Conservation (phyloP, 2,329 filamentous ascomycete genomes). For the Bipolaris cookei region DNA sequence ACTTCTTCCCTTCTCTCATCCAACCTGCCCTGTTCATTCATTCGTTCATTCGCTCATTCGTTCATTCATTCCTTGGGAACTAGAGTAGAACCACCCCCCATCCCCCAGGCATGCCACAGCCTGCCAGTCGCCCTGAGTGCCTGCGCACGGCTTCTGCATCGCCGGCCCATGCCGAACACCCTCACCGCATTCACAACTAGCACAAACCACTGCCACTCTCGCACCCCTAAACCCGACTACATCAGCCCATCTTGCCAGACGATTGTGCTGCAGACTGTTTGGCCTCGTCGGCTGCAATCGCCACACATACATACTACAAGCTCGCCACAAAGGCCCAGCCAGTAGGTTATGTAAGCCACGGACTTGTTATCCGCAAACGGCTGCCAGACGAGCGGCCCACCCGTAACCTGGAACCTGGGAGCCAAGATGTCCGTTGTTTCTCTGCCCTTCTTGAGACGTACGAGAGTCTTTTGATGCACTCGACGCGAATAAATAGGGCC, state of each 20-base stretch:
- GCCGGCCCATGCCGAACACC: neutral
- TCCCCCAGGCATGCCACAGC: no score
- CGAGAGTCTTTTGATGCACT: slow-evolving; percentile 8
- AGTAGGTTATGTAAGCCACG: no score
- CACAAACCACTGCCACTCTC: neutral
- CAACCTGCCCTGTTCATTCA: no score
- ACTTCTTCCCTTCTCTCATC: no score
- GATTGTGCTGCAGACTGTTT: neutral
- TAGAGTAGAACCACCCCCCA: no score
- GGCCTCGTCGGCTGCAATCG: neutral
- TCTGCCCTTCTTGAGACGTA: slow-evolving; percentile 4
- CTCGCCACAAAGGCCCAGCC: no score
- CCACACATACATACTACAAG: neutral
- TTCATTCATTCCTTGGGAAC: no score
- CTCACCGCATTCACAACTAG: neutral
- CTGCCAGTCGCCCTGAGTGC: no score
- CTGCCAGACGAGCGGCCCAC: neutral
- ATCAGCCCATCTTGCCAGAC: neutral
- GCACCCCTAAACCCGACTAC: neutral
- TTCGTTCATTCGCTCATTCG: no score
- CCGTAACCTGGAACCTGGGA: neutral
- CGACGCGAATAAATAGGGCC: neutral
- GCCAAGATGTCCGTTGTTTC: neutral
- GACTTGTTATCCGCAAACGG: neutral
- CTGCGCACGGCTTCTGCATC: neutral